A percentile compares a stretch with the other conserved stretches of the same genome.
These are phyloP conservation scores for Azolla pinnata DNA, from an alignment of 75 land plant genomes.

Conservation along the genomic window DNA sequence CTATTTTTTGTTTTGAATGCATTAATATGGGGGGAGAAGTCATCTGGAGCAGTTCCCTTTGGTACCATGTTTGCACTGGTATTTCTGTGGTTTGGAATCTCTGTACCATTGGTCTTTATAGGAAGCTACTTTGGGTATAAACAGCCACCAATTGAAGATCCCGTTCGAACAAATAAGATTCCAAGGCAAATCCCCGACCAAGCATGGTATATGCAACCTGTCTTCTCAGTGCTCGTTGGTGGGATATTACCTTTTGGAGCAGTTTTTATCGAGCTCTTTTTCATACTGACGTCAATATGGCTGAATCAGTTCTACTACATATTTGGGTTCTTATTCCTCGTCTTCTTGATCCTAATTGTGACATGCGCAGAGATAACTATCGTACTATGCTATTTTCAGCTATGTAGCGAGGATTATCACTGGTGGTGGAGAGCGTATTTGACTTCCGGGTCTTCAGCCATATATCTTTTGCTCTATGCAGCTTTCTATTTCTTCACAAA, in stretches of 20 bases:
- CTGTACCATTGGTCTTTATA: slow-evolving; percentile 62
- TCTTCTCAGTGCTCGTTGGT: slow-evolving; percentile 63
- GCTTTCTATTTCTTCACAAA: slow-evolving; percentile 89
- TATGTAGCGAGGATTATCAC: slow-evolving; percentile 82
- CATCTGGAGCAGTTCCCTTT: slow-evolving; percentile 60
- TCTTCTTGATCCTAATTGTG: slow-evolving; percentile 67
- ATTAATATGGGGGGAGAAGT: slow-evolving; percentile 60
- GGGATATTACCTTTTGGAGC: slow-evolving; percentile 63
- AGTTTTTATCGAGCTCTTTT: slow-evolving; percentile 70
- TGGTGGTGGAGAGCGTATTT: slow-evolving; percentile 98
- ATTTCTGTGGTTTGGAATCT: slow-evolving; percentile 60
- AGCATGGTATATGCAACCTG: slow-evolving; percentile 69
- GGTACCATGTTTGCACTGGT: slow-evolving; percentile 65
- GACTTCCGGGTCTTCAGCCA: slow-evolving; percentile 81
- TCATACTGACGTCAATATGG: slow-evolving; percentile 91
- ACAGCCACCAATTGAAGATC: slow-evolving; percentile 62
- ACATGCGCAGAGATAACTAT: slow-evolving; percentile 89
- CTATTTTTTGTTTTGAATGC: slow-evolving; percentile 59
- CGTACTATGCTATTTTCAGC: slow-evolving; percentile 89
- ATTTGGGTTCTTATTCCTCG: slow-evolving; percentile 91
- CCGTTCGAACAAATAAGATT: slow-evolving; percentile 61
- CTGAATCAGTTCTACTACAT: slow-evolving; percentile 90
- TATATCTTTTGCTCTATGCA: slow-evolving; percentile 83
- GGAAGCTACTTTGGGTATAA: slow-evolving; percentile 71
- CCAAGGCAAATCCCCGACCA: slow-evolving; percentile 62